Evolutionary conservation across 2,329 filamentous ascomycete genomes (phyloP).

Genomic region (Verticillium dahliae): DNA sequence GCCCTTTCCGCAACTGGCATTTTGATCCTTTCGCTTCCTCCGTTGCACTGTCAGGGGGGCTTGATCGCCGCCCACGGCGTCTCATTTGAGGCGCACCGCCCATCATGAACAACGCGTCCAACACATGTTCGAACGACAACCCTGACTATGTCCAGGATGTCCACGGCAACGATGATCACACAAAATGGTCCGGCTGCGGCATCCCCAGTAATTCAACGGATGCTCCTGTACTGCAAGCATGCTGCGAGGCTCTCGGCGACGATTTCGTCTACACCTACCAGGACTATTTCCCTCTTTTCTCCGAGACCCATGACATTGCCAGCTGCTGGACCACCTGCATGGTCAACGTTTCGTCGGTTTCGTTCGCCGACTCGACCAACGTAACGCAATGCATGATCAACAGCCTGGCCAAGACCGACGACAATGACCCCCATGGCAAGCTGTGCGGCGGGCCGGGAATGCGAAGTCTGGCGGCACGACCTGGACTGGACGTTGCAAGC

Average conservation of each 20-base stretch:
- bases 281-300: neutral
- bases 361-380: slow-evolving; percentile 1
- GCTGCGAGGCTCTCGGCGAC: slow-evolving; percentile 1
- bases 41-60: neutral
- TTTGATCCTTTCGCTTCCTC: neutral
- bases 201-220: neutral
- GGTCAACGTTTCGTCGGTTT: neutral
- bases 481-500: neutral
- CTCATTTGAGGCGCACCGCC: neutral
- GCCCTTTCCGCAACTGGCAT: neutral
- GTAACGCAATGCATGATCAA: slow-evolving; percentile 1
- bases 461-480: neutral
- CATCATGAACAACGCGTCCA: neutral
- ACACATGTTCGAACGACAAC: neutral
- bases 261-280: neutral
- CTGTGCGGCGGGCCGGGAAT: neutral
- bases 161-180: neutral
- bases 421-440: neutral
- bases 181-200: slow-evolving; percentile 1
- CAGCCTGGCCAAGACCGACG: neutral
- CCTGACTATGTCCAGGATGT: neutral
- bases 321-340: slow-evolving; percentile 1
- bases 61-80: neutral
- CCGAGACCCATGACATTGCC: neutral
- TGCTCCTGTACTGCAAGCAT: neutral